phyloP scores from a whole-genome alignment of 1,139 yeast genomes.

The Yamadazyma atmosphaerica region DNA sequence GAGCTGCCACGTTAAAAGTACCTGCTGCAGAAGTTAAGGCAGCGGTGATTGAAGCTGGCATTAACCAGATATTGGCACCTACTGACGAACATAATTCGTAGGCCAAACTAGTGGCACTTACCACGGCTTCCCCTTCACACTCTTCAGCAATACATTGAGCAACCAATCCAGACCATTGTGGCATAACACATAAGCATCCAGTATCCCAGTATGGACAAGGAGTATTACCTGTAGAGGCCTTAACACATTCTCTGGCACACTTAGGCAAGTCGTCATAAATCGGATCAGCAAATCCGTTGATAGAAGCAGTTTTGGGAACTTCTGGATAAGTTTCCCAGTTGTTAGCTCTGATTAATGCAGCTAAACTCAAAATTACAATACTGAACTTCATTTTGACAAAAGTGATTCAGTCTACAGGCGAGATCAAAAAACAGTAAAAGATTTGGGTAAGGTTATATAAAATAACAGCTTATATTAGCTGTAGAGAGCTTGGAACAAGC shows the following conservation, averaged over 20 bases:
- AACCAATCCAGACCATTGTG: slow-evolving; percentile 48
- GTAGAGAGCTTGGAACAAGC: not conserved
- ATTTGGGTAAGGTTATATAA: not conserved
- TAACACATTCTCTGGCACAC: slow-evolving; percentile 47
- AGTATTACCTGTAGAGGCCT: slow-evolving; percentile 33
- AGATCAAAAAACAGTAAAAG: not conserved
- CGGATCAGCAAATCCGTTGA: slow-evolving; percentile 57
- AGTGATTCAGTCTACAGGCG: not conserved
- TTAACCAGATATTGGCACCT: slow-evolving; percentile 49
- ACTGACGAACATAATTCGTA: slow-evolving; percentile 42
- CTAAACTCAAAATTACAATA: slow-evolving; percentile 5
- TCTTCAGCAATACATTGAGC: slow-evolving; percentile 45
- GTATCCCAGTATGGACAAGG: slow-evolving; percentile 59
- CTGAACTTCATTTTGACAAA: slow-evolving; percentile 2
- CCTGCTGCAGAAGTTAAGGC: slow-evolving; percentile 20
- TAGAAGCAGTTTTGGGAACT: slow-evolving; percentile 49
- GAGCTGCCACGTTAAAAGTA: slow-evolving; percentile 13
- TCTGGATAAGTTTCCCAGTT: slow-evolving; percentile 43
- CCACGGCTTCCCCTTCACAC: slow-evolving; percentile 43
- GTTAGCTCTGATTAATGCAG: slow-evolving; percentile 10
- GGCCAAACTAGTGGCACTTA: slow-evolving; percentile 41
- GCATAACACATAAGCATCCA: slow-evolving; percentile 54
- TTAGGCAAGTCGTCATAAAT: slow-evolving; percentile 38
- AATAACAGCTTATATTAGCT: no score
- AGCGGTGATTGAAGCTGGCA: slow-evolving; percentile 41